Evolutionary conservation across 192 early-diverging fungal genomes (phyloP).

Genomic region (Backusella morwellensis): DNA sequence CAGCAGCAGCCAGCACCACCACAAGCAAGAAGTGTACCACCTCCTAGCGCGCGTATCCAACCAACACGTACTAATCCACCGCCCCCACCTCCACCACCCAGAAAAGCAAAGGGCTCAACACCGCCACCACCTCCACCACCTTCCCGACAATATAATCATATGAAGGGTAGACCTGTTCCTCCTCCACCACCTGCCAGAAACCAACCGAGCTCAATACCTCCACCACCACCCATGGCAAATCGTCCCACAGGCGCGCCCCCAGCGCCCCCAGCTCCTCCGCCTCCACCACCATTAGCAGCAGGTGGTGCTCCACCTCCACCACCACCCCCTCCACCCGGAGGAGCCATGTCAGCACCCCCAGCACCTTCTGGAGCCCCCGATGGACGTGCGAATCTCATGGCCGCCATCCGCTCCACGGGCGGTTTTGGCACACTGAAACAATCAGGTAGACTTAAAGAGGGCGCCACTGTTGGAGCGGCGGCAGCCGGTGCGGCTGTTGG

Average conservation of each 20-base stretch:
- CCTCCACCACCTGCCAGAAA: slow-evolving; percentile 26
- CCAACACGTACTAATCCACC: slow-evolving; percentile 19
- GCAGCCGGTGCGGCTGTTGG: not conserved
- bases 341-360: not conserved
- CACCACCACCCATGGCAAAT: slow-evolving; percentile 3
- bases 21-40: slow-evolving; percentile 5
- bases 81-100: slow-evolving; percentile 29
- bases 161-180: slow-evolving; percentile 19
- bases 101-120: slow-evolving; percentile 25
- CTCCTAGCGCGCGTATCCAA: slow-evolving; percentile 14
- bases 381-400: slow-evolving; percentile 40
- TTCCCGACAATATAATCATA: slow-evolving; percentile 6
- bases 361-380: not conserved
- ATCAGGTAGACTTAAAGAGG: slow-evolving; percentile 14
- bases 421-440: slow-evolving; percentile 44
- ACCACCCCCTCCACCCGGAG: slow-evolving; percentile 12
- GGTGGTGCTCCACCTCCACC: not conserved
- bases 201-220: not conserved
- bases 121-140: slow-evolving; percentile 35
- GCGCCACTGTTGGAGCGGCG: not conserved
- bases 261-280: slow-evolving; percentile 16
- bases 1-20: slow-evolving; percentile 14
- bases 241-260: slow-evolving; percentile 12
- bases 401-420: slow-evolving; percentile 46
- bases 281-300: slow-evolving; percentile 12